Base-by-base conservation (phyloP, 1,284 basidiomycete genomes). In the Golubevia pallescens region DNA sequence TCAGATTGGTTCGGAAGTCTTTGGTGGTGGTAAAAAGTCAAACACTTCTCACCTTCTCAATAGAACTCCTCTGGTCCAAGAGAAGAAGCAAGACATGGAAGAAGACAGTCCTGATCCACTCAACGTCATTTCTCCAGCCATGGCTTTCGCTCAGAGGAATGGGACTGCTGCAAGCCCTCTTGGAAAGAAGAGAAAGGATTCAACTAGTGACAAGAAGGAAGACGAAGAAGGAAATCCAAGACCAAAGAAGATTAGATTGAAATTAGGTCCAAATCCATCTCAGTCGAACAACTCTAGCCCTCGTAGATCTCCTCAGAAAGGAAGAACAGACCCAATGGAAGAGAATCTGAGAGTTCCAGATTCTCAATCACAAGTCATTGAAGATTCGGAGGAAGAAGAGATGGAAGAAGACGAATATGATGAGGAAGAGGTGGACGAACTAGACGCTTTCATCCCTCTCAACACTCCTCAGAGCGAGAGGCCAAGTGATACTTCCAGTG, bases 81-180 rank as follows among this genome's bases (percentile, higher is more conserved):
- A 38, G 34, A 38, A 38, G 34, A 10, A 5, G 34, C 34, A 38
- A 53, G 69, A 65, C 10, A 70, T 60, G 16, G 70, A 66, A 10
- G 73, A 71, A 14, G 69, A 74, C 23, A 74, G 72, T 53, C 72
- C 72, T 16, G 72, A 74, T 62, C 72, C 72, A 1, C 69, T 74
- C 65, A 74, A 71, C 21, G n/a, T 61, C 32, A 61, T 61, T n/a
- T 61, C 60, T 19, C 60, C 60, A 5, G 34, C 34, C 38, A 48
- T 28, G 34, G 20, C 5, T 4, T 10, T 38, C 34, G 32, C 19
- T 24, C n/a, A 21, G 7, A 21, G 28, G 23, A 60, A 52, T 23
- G 34, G 34, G 10, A n/a, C n/a, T n/a, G n/a, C n/a, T n/a, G n/a
- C n/a, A n/a, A 38, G 34, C 34, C 34, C 34, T 5, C 34, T 38